Base-by-base conservation (phyloP, 805 yeast genomes). In the Saturnispora dispora region DNA sequence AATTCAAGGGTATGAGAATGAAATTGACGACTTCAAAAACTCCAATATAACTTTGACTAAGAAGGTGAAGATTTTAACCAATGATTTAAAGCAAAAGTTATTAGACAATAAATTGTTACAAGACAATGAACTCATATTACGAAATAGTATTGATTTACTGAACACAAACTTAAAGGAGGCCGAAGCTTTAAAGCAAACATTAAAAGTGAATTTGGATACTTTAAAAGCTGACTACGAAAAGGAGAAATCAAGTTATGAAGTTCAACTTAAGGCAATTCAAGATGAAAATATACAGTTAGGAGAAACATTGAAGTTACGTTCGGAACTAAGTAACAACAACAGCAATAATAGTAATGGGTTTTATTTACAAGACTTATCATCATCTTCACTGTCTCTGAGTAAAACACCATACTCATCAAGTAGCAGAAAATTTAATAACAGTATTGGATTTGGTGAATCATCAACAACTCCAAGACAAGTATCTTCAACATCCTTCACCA, bases 371-470 rank as follows among this genome's bases (percentile, higher is more conserved):
- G 71, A 69, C 35, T 43, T 66, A 28, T 58, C 61, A 45, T 59
- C 68, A 22, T 53, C 58, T 0, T 52, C 68, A 18, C 17, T 37
- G 7, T 56, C 60, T 22, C 55, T 57, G n/a, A 44, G 55, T 30
- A 55, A 55, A 25, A 32, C 44, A 9, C 61, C 67, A 7, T 60
- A 65, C 10, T 55, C 65, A 3, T 50, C 68, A 13, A 50, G 51
- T 28, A 63, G 57, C 33, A 69, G 67, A 18, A 53, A 43, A 23
- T 55, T 30, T 28, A 40, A 17, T 8, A 37, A n/a, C 23, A 30
- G 53, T 18, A 71, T 75, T 45, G 67, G 65, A 43, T 57, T 76
- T 48, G 80, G 79, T 6, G 80, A 78, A 56, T 70, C 79, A 0
- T 72, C 79, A 5, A 61, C 68, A 11, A 74, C 82, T 0, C 79